A percentile compares a stretch with the other conserved stretches of the same genome.
phyloP scores from a whole-genome alignment of 768 basidiomycete species.

The Kwoniella botswanensis region DNA sequence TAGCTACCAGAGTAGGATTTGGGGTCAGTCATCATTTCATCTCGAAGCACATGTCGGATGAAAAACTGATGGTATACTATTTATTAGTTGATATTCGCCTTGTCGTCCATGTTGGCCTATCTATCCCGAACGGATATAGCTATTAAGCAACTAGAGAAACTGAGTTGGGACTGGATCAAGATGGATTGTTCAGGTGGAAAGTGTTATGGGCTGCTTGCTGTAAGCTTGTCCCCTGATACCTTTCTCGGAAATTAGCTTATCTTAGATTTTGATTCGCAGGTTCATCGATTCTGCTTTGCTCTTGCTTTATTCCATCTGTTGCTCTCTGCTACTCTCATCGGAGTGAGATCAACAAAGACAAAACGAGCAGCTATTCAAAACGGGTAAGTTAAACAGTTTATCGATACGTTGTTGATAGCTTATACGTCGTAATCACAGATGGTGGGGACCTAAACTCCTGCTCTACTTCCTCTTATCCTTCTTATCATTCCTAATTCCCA shows the following conservation, averaged over 20 bases:
- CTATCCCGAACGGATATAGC: conserved; percentile 89
- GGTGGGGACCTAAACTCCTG: conserved; percentile 98
- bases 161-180: conserved; percentile 96
- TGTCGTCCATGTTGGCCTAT: conserved; percentile 97
- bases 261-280: conserved; percentile 41
- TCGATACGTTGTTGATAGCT: background rate
- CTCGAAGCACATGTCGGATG: background rate
- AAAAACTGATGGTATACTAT: background rate
- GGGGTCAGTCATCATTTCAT: conserved; percentile 79
- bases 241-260: background rate
- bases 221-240: conserved; percentile 59
- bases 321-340: conserved; percentile 76
- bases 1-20: conserved; percentile 94
- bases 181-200: conserved; percentile 92
- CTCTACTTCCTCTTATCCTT: conserved; percentile 82
- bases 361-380: conserved; percentile 96
- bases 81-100: conserved; percentile 83
- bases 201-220: conserved; percentile 95
- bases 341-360: conserved; percentile 85
- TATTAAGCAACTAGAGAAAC: conserved; percentile 83
- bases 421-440: conserved; percentile 62
- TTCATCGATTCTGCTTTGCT: conserved; percentile 96
- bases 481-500: conserved; percentile 91
- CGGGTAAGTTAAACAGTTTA: conserved; percentile 65
- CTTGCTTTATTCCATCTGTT: conserved; percentile 85